Evolutionary conservation across 2,329 filamentous ascomycete species (phyloP).

Genomic region (Diplodia seriata): DNA sequence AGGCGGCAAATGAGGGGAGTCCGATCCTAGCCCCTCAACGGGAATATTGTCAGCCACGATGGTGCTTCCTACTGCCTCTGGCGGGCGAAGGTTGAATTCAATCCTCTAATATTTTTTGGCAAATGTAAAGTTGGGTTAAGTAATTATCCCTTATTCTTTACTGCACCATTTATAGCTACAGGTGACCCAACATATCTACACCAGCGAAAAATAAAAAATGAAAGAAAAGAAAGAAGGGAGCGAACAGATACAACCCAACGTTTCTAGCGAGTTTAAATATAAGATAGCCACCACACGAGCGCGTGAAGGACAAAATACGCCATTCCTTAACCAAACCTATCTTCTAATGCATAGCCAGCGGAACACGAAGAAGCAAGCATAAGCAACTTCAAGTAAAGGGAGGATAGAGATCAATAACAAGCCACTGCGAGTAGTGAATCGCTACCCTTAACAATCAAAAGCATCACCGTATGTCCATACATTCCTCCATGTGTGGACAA

Average conservation of each 20-base stretch:
- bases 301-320: neutral
- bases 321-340: neutral
- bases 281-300: neutral
- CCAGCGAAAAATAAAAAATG: too few relatives aligned
- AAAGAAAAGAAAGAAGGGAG: too few relatives aligned
- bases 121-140: too few relatives aligned
- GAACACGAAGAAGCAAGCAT: neutral
- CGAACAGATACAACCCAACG: neutral
- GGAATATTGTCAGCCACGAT: too few relatives aligned
- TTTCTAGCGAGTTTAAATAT: neutral
- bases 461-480: neutral
- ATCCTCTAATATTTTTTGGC: too few relatives aligned
- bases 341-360: neutral
- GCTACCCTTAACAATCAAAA: neutral
- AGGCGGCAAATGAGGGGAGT: slow-evolving; percentile 31
- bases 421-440: neutral
- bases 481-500: too few relatives aligned
- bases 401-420: neutral
- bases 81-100: too few relatives aligned
- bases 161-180: too few relatives aligned
- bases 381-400: neutral
- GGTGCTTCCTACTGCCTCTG: too few relatives aligned
- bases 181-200: too few relatives aligned
- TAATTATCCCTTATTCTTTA: too few relatives aligned
- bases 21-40: too few relatives aligned